Evolutionary conservation across 345 rosid species (phyloP).

Genomic region (Eucalyptus tenuipes): DNA sequence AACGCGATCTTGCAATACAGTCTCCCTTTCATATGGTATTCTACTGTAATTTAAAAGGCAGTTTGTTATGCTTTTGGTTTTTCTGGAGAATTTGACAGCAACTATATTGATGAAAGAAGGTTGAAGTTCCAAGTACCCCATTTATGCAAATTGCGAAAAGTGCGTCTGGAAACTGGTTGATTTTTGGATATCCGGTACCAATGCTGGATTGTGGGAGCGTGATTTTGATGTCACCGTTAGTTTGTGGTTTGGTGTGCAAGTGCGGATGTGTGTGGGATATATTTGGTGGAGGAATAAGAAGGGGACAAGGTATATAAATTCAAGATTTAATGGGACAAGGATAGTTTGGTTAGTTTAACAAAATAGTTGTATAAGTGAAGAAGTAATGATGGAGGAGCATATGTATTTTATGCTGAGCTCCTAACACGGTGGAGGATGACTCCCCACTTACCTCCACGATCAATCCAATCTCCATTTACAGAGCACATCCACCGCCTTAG

Average conservation of each 20-base stretch:
- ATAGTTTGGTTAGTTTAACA: background rate
- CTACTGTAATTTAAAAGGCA: background rate
- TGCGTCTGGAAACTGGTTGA: background rate
- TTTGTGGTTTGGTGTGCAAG: background rate
- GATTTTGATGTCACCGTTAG: background rate
- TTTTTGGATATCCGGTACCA: background rate
- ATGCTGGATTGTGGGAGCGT: background rate
- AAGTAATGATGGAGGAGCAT: background rate
- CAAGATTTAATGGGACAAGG: background rate
- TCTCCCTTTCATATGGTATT: background rate
- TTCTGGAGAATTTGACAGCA: background rate
- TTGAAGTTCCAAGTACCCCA: background rate
- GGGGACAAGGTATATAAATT: background rate
- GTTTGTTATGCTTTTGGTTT: background rate
- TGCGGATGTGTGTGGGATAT: background rate
- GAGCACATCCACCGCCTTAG: background rate
- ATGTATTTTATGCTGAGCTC: background rate
- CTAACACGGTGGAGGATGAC: background rate
- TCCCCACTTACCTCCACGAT: background rate
- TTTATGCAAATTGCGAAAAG: background rate
- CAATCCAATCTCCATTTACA: background rate
- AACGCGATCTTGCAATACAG: background rate
- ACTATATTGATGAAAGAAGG: background rate
- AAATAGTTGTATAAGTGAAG: background rate
- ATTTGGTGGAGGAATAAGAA: background rate